A percentile compares a stretch with the other conserved stretches of the same genome.
Evolutionary conservation across 192 early-diverging fungal genomes (phyloP).

Genomic region (Podila epicladia): DNA sequence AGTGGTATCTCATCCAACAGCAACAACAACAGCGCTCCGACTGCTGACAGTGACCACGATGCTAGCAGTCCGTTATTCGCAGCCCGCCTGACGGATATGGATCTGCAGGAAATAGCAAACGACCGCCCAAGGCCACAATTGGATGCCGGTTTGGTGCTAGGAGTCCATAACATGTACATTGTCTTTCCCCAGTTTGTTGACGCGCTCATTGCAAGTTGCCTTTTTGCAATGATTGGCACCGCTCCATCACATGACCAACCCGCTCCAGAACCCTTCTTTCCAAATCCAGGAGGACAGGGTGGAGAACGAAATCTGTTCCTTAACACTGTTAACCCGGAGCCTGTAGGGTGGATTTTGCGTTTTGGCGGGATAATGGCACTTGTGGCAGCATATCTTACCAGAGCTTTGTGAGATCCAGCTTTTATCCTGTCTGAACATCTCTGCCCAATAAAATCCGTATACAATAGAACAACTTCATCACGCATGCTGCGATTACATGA

Average conservation of each 20-base stretch:
- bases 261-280: constrained; percentile 39
- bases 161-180: constrained; percentile 96
- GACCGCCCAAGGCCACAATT: constrained; percentile 2
- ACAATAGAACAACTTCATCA: too few relatives aligned
- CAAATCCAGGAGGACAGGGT: constrained; percentile 16
- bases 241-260: constrained; percentile 27
- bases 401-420: too few relatives aligned
- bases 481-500: too few relatives aligned
- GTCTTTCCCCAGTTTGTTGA: constrained; percentile 92
- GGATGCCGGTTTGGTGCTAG: constrained; percentile 80
- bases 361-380: constrained; percentile 78
- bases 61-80: too few relatives aligned
- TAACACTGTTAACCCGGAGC: constrained; percentile 35
- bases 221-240: constrained; percentile 69
- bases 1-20: background rate
- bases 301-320: background rate
- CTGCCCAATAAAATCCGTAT: too few relatives aligned
- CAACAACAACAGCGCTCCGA: background rate
- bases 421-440: too few relatives aligned
- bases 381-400: constrained; percentile 61
- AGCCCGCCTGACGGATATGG: too few relatives aligned
- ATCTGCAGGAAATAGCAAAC: too few relatives aligned
- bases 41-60: background rate
- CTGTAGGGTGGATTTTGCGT: constrained; percentile 72
- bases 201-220: constrained; percentile 72